Conservation (phyloP, 306 rosid species). For the Begonia fuchsioides region DNA sequence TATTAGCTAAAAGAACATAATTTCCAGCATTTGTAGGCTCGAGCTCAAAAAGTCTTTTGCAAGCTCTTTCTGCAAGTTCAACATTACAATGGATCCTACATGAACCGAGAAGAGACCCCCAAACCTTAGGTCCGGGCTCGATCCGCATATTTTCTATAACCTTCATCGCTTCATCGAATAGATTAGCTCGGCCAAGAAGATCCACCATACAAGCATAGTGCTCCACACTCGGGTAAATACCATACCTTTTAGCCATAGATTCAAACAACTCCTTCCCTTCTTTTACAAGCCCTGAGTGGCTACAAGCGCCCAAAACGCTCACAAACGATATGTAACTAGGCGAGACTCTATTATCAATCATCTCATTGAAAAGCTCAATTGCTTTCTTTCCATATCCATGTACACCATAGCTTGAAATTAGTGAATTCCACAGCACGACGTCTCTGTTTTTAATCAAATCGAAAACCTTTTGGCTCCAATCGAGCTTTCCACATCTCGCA, state of each 20-base stretch:
- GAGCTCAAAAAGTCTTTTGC: conserved; percentile 50
- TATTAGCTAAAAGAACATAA: conserved; percentile 76
- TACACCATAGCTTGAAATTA: conserved; percentile 72
- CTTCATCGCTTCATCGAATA: conserved; percentile 66
- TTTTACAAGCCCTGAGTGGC: conserved; percentile 72
- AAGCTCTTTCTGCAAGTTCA: conserved; percentile 74
- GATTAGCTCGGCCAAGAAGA: conserved; percentile 86
- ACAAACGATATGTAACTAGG: conserved; percentile 60
- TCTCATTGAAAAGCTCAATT: conserved; percentile 45
- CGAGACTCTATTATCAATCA: conserved; percentile 47
- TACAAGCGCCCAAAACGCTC: conserved; percentile 77
- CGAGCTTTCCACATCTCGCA: conserved; percentile 74
- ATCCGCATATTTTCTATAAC: conserved; percentile 55
- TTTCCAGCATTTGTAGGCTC: conserved; percentile 84
- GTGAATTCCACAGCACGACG: conserved; percentile 73
- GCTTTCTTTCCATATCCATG: conserved; percentile 76
- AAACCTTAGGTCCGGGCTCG: conserved; percentile 69
- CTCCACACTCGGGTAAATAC: conserved; percentile 55
- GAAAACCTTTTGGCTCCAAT: conserved; percentile 42
- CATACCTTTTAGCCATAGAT: conserved; percentile 43
- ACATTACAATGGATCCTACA: conserved; percentile 76
- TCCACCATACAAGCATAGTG: conserved; percentile 93
- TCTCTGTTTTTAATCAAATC: conserved; percentile 43
- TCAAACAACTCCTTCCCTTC: conserved; percentile 58
- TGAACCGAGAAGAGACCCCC: conserved; percentile 90